Conservation (phyloP, 257 asterid species). For the Rubia yunnanensis region DNA sequence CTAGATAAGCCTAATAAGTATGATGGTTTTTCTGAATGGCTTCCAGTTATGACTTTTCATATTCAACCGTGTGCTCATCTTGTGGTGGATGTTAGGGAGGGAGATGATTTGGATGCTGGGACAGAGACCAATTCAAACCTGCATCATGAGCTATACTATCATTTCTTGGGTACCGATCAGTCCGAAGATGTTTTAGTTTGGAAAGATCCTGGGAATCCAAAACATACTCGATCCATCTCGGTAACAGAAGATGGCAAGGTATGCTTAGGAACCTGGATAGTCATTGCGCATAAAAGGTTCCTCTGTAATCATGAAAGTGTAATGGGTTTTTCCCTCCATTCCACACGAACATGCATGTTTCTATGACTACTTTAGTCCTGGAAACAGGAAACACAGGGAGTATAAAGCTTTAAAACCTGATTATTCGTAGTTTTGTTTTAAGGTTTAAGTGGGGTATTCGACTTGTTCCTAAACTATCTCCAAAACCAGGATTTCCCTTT, state of each 20-base stretch:
- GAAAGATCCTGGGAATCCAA: slow-evolving; percentile 79
- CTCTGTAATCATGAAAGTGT: neutral
- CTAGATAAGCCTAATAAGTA: neutral
- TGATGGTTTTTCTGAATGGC: neutral
- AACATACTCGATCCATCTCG: slow-evolving; percentile 50
- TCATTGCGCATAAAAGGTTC: neutral
- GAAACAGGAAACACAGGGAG: neutral
- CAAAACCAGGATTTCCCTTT: neutral
- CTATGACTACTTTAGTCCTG: no score
- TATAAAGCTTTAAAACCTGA: neutral
- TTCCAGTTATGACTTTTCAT: neutral
- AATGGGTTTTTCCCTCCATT: no score
- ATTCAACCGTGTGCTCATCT: neutral
- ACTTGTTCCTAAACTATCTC: neutral
- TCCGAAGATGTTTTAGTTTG: slow-evolving; percentile 84
- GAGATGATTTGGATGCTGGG: slow-evolving; percentile 68
- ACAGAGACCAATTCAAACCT: slow-evolving; percentile 75
- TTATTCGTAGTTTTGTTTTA: no score
- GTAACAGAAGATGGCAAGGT: slow-evolving; percentile 93
- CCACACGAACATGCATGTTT: no score
- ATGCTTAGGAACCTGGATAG: neutral
- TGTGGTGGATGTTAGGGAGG: slow-evolving; percentile 48
- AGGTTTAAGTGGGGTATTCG: no score
- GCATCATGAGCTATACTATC: slow-evolving; percentile 86
- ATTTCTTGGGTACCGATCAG: slow-evolving; percentile 83